Conservation (phyloP, 805 yeast species). For the Metschnikowia similis region DNA sequence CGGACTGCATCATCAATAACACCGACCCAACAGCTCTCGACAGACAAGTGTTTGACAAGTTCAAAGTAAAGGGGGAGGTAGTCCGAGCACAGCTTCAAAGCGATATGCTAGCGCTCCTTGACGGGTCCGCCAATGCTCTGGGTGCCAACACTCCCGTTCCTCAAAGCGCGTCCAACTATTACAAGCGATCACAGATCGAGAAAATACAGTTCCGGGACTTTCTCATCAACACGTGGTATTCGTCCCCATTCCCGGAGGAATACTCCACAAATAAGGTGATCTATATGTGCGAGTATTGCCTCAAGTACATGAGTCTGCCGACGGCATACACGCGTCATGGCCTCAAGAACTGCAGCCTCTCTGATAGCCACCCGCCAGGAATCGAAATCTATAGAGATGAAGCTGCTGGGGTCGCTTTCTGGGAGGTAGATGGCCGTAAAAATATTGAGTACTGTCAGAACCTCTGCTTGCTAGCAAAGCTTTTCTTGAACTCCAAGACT, state of each 20-base stretch:
- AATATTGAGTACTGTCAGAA: conserved; percentile 82
- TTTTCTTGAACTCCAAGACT: conserved; percentile 87
- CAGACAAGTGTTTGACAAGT: conserved; percentile 41
- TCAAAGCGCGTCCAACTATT: conserved; percentile 16
- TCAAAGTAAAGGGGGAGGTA: conserved; percentile 1
- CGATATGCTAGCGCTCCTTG: conserved; percentile 5
- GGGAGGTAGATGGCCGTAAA: conserved; percentile 75
- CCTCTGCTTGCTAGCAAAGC: conserved; percentile 81
- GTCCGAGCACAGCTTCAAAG: conserved; percentile 27
- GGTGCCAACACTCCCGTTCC: conserved; percentile 12
- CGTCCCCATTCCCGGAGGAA: conserved; percentile 90
- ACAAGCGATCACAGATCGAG: conserved; percentile 42
- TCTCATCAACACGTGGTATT: conserved; percentile 88
- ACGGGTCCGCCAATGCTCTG: conserved; percentile 14
- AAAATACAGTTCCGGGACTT: conserved; percentile 66
- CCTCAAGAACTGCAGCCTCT: conserved; percentile 57
- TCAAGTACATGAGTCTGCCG: conserved; percentile 72
- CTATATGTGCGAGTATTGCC: conserved; percentile 78
- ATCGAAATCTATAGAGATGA: conserved; percentile 38
- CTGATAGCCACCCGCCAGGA: conserved; percentile 61
- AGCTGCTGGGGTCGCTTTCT: conserved; percentile 26
- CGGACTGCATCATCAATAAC: conserved; percentile 54
- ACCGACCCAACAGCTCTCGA: conserved; percentile 60
- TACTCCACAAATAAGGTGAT: conserved; percentile 59
- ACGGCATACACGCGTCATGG: conserved; percentile 66